Percentiles rank a stretch among this genome's conserved stretches.
phyloP scores from a whole-genome alignment of 768 basidiomycete species.

The Lactifluus piperatus region DNA sequence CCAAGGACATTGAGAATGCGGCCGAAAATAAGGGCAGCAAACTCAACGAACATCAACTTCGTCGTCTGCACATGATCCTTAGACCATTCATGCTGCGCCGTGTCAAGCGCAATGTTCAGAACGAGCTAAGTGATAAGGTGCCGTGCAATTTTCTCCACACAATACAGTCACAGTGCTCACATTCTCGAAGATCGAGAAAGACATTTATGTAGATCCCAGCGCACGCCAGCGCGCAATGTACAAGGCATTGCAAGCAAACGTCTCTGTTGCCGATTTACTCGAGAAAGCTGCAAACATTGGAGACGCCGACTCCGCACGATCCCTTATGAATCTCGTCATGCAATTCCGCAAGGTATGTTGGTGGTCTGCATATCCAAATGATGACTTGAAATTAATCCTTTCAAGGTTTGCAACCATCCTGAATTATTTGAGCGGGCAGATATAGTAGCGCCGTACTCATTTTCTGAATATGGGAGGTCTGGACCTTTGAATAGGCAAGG shows the following conservation, averaged over 20 bases:
- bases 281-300: conserved; percentile 89
- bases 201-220: conserved; percentile 90
- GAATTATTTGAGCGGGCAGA: conserved; percentile 97
- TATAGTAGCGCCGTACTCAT: conserved; percentile 88
- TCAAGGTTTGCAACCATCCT: conserved; percentile 92
- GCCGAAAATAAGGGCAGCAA: conserved; percentile 85
- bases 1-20: conserved; percentile 96
- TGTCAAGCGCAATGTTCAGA: conserved; percentile 98
- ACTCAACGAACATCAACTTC: conserved; percentile 90
- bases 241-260: conserved; percentile 81
- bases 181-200: conserved; percentile 78
- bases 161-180: neutral
- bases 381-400: neutral
- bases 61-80: conserved; percentile 95
- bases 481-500: conserved; percentile 81
- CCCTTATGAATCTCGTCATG: conserved; percentile 99
- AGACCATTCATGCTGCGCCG: conserved; percentile 99
- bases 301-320: conserved; percentile 84
- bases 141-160: conserved; percentile 8
- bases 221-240: conserved; percentile 89
- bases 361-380: neutral
- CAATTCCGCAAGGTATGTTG: conserved; percentile 87
- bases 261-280: conserved; percentile 89
- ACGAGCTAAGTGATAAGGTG: conserved; percentile 98
- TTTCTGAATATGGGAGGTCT: conserved; percentile 72